A percentile compares a stretch with the other conserved stretches of the same genome.
Evolutionary conservation across 495 filamentous ascomycete genomes (phyloP).

Genomic region (Saxispiralis lemnorum): DNA sequence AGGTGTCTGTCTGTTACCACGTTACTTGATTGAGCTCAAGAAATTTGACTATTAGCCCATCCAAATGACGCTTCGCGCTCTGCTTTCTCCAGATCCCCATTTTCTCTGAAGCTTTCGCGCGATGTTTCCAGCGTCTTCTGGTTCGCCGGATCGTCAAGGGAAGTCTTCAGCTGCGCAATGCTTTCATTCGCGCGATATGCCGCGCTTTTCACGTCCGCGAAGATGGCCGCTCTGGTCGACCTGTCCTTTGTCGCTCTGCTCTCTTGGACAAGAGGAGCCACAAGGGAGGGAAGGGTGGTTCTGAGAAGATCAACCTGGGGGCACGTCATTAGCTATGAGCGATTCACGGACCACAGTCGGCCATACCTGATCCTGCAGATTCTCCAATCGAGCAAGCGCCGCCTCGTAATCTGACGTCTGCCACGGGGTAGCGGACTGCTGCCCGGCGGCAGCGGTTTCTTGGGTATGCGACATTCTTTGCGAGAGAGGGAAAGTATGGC

Average conservation of each 20-base stretch:
- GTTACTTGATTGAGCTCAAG: no score
- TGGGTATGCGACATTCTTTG: no score
- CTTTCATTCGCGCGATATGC: slow-evolving; percentile 4
- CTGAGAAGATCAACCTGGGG: slow-evolving; percentile 8
- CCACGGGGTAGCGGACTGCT: no score
- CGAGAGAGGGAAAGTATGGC: no score
- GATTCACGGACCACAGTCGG: no score
- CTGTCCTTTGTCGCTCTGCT: not conserved
- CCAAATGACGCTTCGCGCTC: slow-evolving; percentile 2
- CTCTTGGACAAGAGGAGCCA: slow-evolving; percentile 1
- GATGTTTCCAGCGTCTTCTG: slow-evolving; percentile 1
- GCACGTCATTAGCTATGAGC: no score
- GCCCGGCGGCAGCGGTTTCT: no score
- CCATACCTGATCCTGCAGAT: slow-evolving; percentile 7
- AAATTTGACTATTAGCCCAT: not conserved
- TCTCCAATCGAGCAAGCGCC: slow-evolving; percentile 9
- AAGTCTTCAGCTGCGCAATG: slow-evolving; percentile 2
- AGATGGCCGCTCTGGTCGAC: slow-evolving; percentile 4
- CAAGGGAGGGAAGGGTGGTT: slow-evolving; percentile 2
- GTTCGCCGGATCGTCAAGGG: slow-evolving; percentile 4
- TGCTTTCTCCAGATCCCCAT: slow-evolving; percentile 6
- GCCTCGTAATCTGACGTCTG: slow-evolving; percentile 5
- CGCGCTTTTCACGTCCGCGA: slow-evolving; percentile 6
- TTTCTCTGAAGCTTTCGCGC: slow-evolving; percentile 2
- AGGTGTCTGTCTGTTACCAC: no score